Percentiles rank a stretch among this genome's conserved stretches.
These are phyloP conservation scores for Herpetomonas samuelpessoai DNA, from an alignment of 208 protist genomes.

Conservation along the genomic window DNA sequence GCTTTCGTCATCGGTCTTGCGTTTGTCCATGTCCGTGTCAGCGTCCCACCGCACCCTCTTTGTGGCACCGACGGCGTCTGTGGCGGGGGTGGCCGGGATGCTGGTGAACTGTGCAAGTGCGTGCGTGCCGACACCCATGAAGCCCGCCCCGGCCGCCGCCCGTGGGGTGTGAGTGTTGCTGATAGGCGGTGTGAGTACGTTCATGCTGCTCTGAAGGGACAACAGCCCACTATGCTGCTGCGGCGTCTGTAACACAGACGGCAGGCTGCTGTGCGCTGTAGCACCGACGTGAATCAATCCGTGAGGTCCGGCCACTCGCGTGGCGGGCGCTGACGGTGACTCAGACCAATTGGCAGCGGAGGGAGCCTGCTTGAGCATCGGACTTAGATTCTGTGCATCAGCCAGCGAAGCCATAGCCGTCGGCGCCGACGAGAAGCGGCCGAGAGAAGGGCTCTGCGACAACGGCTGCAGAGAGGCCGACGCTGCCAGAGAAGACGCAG, in stretches of 20 bases:
- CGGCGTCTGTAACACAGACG: neutral
- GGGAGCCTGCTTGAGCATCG: too few relatives aligned
- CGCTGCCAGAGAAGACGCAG: neutral
- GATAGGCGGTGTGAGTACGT: slow-evolving; percentile 3
- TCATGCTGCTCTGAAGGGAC: slow-evolving; percentile 12
- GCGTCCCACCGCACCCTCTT: too few relatives aligned
- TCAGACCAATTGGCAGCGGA: too few relatives aligned
- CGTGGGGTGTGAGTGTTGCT: slow-evolving; percentile 14
- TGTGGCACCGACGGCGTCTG: neutral
- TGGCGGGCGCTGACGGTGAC: too few relatives aligned
- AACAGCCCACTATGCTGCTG: slow-evolving; percentile 7
- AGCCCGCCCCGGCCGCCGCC: neutral
- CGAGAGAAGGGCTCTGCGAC: too few relatives aligned
- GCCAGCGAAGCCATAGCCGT: too few relatives aligned
- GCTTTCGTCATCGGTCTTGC: slow-evolving; percentile 10
- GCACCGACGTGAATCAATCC: too few relatives aligned
- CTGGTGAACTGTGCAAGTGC: slow-evolving; percentile 6
- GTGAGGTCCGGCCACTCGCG: too few relatives aligned
- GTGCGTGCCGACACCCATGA: neutral
- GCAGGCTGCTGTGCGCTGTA: too few relatives aligned
- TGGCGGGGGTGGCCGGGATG: slow-evolving; percentile 8
- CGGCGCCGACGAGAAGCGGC: too few relatives aligned
- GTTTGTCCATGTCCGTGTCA: slow-evolving; percentile 5
- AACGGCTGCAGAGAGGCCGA: neutral
- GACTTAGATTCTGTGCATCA: too few relatives aligned